Conservation (phyloP, 2,329 filamentous ascomycete genomes). For the Aureobasidium sp. region DNA sequence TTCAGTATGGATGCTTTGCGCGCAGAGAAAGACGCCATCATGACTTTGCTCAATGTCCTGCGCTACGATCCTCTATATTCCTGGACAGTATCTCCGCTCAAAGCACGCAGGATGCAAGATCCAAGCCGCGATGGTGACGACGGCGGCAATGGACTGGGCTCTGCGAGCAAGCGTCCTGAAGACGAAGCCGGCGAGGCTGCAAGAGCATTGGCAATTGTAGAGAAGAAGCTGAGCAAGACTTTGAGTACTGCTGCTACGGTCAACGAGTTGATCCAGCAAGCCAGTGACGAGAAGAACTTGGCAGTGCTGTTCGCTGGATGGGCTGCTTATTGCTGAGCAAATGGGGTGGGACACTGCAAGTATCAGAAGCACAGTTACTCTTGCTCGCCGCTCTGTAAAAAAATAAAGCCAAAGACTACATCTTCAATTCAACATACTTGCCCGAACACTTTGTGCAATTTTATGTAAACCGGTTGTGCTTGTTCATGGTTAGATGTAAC, state of each 20-base stretch:
- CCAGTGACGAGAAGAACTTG: slow-evolving; percentile 85
- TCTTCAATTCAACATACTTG: no score
- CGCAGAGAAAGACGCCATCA: slow-evolving; percentile 94
- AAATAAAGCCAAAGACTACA: no score
- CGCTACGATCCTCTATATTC: slow-evolving; percentile 97
- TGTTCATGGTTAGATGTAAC: neutral
- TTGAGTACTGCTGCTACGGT: slow-evolving; percentile 92
- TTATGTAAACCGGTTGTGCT: no score
- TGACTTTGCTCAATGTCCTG: slow-evolving; percentile 95
- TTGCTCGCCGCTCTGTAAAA: neutral
- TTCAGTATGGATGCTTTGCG: slow-evolving; percentile 91
- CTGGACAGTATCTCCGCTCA: slow-evolving; percentile 76
- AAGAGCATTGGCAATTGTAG: slow-evolving; percentile 81
- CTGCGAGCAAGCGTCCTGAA: slow-evolving; percentile 22
- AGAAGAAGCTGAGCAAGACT: slow-evolving; percentile 92
- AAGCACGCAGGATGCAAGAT: slow-evolving; percentile 61
- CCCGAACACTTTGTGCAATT: no score
- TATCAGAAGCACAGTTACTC: neutral
- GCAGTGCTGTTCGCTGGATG: slow-evolving; percentile 65
- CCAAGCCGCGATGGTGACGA: slow-evolving; percentile 44
- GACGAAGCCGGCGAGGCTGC: slow-evolving; percentile 74
- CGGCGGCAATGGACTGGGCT: neutral
- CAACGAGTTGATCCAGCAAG: slow-evolving; percentile 93
- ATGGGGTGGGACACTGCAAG: neutral
- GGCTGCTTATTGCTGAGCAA: neutral